These are phyloP conservation scores for Durusdinium trenchii DNA, from an alignment of 73 alveolate species.

Conservation along the genomic window DNA sequence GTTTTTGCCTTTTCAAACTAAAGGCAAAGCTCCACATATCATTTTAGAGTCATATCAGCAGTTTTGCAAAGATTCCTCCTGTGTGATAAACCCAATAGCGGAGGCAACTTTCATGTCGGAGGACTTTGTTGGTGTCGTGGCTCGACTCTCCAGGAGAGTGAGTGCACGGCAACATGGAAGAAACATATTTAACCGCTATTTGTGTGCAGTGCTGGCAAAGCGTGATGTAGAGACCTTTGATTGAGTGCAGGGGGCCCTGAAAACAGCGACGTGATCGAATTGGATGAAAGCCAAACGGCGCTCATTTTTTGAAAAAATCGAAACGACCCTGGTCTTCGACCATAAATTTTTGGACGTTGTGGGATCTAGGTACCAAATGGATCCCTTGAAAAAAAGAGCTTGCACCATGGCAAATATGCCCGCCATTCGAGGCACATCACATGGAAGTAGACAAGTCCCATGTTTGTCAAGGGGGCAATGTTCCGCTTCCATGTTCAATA, in stretches of 20 bases:
- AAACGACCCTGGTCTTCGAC: background rate
- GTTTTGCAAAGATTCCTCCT: too few relatives aligned
- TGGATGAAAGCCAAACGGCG: background rate
- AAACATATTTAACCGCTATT: slow-evolving; percentile 12
- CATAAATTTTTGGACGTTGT: background rate
- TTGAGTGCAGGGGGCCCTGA: background rate
- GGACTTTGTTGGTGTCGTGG: slow-evolving; percentile 15
- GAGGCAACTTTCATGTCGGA: slow-evolving; percentile 42
- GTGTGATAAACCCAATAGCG: background rate
- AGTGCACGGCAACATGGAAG: background rate
- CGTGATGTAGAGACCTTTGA: background rate
- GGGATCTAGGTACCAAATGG: slow-evolving; percentile 3
- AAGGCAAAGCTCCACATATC: slow-evolving; percentile 28
- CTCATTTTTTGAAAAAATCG: background rate
- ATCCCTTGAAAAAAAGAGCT: too few relatives aligned
- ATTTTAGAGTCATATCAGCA: too few relatives aligned
- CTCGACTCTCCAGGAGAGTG: background rate
- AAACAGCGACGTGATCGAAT: background rate
- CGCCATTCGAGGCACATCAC: too few relatives aligned
- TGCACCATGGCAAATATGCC: too few relatives aligned
- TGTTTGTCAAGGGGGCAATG: too few relatives aligned
- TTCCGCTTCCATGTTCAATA: too few relatives aligned
- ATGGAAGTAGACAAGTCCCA: too few relatives aligned
- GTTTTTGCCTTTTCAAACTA: background rate
- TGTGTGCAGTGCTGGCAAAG: background rate